These are phyloP conservation scores for Trapa bicornis DNA, from an alignment of 345 rosid species.

Conservation along the genomic window DNA sequence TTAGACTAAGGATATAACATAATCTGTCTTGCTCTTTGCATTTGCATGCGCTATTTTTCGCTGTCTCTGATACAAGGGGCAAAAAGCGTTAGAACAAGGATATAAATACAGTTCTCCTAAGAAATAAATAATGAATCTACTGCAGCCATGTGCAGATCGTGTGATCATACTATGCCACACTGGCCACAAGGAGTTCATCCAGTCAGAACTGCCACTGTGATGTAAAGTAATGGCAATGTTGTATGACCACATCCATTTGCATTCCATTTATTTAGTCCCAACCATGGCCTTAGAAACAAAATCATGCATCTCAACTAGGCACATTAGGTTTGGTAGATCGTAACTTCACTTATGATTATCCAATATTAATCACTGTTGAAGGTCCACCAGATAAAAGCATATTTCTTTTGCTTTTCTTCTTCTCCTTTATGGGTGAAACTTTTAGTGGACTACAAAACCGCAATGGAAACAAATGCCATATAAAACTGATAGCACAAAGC, in stretches of 20 bases:
- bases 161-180: not conserved
- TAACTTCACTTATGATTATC: not conserved
- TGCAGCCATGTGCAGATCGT: not conserved
- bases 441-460: not conserved
- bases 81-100: not conserved
- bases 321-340: not conserved
- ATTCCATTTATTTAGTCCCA: not conserved
- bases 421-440: not conserved
- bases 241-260: not conserved
- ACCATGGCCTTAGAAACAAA: not conserved
- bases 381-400: not conserved
- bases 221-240: not conserved
- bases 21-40: slow-evolving; percentile 65
- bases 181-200: not conserved
- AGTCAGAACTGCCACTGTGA: not conserved
- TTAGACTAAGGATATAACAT: not conserved
- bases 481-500: not conserved
- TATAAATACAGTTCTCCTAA: not conserved
- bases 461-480: not conserved
- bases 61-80: slow-evolving; percentile 43
- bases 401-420: not conserved
- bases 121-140: not conserved
- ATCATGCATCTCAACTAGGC: no score
- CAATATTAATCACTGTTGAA: not conserved
- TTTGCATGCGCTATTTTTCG: slow-evolving; percentile 76